Conservation (phyloP, 495 filamentous ascomycete species). For the Pseudoneurospora amorphoporcata region DNA sequence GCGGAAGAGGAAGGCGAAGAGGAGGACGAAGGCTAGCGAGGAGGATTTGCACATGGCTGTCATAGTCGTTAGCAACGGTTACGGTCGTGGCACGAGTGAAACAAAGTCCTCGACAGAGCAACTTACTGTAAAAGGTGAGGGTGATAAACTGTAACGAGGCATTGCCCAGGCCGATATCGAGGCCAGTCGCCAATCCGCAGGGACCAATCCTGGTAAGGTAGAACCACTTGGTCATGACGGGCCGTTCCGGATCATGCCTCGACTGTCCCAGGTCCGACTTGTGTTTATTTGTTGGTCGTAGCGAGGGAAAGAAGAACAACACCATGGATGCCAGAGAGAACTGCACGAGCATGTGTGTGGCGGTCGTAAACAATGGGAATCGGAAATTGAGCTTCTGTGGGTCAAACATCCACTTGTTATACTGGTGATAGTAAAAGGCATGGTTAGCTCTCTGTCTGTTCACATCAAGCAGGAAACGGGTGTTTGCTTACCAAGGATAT, state of each 20-base stretch:
- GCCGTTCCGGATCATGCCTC: constrained; percentile 48
- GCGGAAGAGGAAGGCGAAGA: constrained; percentile 92
- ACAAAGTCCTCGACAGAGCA: not conserved
- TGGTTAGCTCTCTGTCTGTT: not conserved
- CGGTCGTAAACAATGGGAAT: constrained; percentile 92
- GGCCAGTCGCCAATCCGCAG: constrained; percentile 84
- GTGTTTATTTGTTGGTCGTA: constrained; percentile 55
- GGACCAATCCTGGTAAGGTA: constrained; percentile 89
- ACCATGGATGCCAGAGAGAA: constrained; percentile 73
- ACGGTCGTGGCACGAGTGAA: not conserved
- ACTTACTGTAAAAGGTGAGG: constrained; percentile 88
- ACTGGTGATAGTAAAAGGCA: constrained; percentile 38
- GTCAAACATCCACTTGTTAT: constrained; percentile 99
- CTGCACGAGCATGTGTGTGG: constrained; percentile 92
- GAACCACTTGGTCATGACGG: constrained; percentile 83
- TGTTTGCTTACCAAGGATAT: constrained; percentile 74
- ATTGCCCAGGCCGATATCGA: constrained; percentile 95
- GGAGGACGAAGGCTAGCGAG: constrained; percentile 82
- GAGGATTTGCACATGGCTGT: constrained; percentile 98
- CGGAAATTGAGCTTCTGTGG: constrained; percentile 76
- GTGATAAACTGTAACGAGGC: constrained; percentile 92
- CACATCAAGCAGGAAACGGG: not conserved
- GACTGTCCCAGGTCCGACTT: constrained; percentile 37
- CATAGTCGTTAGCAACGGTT: constrained; percentile 5
- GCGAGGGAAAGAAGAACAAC: constrained; percentile 70